These are phyloP conservation scores for Barnettozyma sp. DNA, from an alignment of 805 yeast species.

Conservation along the genomic window DNA sequence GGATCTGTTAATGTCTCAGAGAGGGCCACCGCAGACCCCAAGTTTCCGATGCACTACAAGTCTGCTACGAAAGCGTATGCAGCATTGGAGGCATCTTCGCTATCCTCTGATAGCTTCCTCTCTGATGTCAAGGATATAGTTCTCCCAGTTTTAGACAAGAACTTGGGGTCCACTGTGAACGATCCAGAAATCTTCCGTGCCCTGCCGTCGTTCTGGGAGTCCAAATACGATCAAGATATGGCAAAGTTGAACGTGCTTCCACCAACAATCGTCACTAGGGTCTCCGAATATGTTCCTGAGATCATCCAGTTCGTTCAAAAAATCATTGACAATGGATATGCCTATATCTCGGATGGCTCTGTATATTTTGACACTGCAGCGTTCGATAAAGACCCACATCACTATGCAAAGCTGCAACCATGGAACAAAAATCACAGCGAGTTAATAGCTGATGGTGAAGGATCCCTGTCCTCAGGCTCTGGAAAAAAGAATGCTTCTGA, in stretches of 20 bases:
- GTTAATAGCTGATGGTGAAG: slow-evolving; percentile 91
- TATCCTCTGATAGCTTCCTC: slow-evolving; percentile 35
- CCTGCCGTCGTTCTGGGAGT: slow-evolving; percentile 42
- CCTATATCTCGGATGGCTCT: slow-evolving; percentile 84
- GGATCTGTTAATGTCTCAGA: slow-evolving; percentile 40
- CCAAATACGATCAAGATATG: slow-evolving; percentile 82
- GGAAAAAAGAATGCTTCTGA: slow-evolving; percentile 74
- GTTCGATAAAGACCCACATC: slow-evolving; percentile 72
- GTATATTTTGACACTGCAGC: slow-evolving; percentile 90
- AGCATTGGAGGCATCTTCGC: slow-evolving; percentile 31
- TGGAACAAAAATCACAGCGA: slow-evolving; percentile 92
- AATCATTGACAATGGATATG: slow-evolving; percentile 77
- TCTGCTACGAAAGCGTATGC: slow-evolving; percentile 49
- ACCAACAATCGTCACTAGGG: slow-evolving; percentile 84
- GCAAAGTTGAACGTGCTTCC: slow-evolving; percentile 72
- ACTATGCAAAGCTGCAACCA: slow-evolving; percentile 93
- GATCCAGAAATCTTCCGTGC: slow-evolving; percentile 2
- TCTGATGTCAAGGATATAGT: slow-evolving; percentile 62
- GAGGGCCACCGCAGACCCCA: slow-evolving; percentile 58
- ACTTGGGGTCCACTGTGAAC: slow-evolving; percentile 18
- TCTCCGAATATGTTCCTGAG: slow-evolving; percentile 92
- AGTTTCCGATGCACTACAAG: slow-evolving; percentile 74
- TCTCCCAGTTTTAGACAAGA: slow-evolving; percentile 63
- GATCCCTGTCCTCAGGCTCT: slow-evolving; percentile 53
- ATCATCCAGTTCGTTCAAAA: slow-evolving; percentile 70